Evolutionary conservation across 2,329 filamentous ascomycete species (phyloP).

Genomic region (Raffaelea ambrosiae): DNA sequence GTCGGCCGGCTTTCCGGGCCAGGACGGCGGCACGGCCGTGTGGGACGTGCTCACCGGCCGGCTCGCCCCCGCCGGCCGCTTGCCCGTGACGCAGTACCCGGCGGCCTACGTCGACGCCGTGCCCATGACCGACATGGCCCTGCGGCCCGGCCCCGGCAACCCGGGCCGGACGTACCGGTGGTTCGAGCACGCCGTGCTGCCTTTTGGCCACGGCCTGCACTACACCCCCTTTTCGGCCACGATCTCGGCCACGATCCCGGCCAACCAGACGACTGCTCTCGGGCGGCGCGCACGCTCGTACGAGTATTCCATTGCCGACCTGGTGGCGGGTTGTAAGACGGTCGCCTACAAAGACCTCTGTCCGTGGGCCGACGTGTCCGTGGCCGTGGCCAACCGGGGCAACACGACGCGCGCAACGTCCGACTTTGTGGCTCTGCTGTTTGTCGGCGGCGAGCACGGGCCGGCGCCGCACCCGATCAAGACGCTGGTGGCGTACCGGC

Average conservation of each 20-base stretch:
- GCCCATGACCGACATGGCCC: slow-evolving; percentile 46
- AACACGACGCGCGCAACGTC: slow-evolving; percentile 28
- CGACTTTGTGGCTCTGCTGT: slow-evolving; percentile 44
- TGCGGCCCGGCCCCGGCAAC: slow-evolving; percentile 26
- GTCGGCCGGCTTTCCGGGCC: slow-evolving; percentile 52
- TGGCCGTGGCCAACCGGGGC: slow-evolving; percentile 39
- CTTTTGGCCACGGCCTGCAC: slow-evolving; percentile 48
- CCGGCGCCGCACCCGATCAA: slow-evolving; percentile 44
- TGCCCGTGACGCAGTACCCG: slow-evolving; percentile 50
- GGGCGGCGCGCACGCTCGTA: too few species aligned
- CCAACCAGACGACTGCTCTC: too few species aligned
- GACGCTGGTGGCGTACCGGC: slow-evolving; percentile 39
- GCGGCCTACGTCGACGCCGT: slow-evolving; percentile 38
- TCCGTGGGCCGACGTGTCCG: slow-evolving; percentile 6
- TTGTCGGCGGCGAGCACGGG: slow-evolving; percentile 35
- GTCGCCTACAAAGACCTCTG: slow-evolving; percentile 9
- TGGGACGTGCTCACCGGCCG: slow-evolving; percentile 44
- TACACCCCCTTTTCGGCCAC: slow-evolving; percentile 44
- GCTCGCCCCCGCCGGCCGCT: slow-evolving; percentile 40
- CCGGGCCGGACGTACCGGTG: slow-evolving; percentile 52
- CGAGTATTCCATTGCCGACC: slow-evolving; percentile 1
- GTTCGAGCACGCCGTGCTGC: slow-evolving; percentile 42
- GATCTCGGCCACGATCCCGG: neutral
- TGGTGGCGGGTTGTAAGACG: slow-evolving; percentile 4
- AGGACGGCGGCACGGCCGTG: slow-evolving; percentile 47